Base-by-base conservation (phyloP, 495 filamentous ascomycete species). In the Tetracladium setigerum region DNA sequence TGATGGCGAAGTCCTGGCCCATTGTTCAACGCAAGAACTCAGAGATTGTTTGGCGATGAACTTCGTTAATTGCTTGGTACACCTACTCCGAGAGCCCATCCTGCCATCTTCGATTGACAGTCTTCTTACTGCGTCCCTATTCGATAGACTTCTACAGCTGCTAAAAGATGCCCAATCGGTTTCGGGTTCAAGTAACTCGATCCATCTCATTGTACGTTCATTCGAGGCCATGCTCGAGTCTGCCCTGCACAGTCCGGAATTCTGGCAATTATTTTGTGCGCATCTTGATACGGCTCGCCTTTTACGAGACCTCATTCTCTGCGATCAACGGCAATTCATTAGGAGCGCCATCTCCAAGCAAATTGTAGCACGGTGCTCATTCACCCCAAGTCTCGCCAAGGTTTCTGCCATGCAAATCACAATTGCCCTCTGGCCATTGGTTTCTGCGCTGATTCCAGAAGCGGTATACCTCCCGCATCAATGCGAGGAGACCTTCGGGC, bases 171-270 rank as follows among this genome's bases (percentile, higher is more conserved):
- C 57, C 9, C 61, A 50, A 10, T 41, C 46, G 1, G 47, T 57
- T 10, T 22, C 53, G 27, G 58, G 58, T 13, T 54, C 60, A 16
- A 57, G 60, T 30, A 50, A 58, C 30, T 59, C 68, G 15, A 48
- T 71, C 37, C 53, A 65, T 64, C 55, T 78, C 58, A 53, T 79
- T 4, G 59, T 67, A 38, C 56, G 73, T 34, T 74, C 73, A 22
- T 82, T 89, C 42, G 74, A 77, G 12, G 68, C 79, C 11, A 65
- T 90, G 2, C 63, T 88, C 0, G 79, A 87, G 58, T 77, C 71
- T 13, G 86, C 82, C 35, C 62, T 80, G 11, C 70, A 78, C 38
- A 83, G 77, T 43, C 49, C 62, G 10, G 46, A 55, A 0, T 74
- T 88, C 51, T 87, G 85, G 83, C 47, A 58, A 2, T 65, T 68